phyloP scores from a whole-genome alignment of 2,329 filamentous ascomycete species.

The Diplodia sapinea region DNA sequence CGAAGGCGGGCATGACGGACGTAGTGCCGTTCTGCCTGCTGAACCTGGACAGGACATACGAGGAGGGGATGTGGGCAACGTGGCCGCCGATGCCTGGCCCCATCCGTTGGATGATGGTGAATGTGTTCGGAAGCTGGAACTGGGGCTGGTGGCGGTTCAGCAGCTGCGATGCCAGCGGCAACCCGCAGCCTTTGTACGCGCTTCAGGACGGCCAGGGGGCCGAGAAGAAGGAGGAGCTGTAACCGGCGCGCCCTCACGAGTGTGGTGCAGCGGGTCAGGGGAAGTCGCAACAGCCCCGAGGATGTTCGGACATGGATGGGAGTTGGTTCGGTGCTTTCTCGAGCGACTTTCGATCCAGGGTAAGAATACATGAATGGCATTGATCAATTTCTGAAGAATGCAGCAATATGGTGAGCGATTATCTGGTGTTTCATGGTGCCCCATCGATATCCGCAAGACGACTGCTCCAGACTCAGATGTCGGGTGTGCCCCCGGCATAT shows the following conservation, averaged over 20 bases:
- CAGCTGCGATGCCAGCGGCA: constrained; percentile 63
- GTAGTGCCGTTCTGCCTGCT: constrained; percentile 69
- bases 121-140: constrained; percentile 63
- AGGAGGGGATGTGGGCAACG: constrained; percentile 64
- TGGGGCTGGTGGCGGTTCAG: constrained; percentile 69
- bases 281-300: background rate
- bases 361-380: constrained; percentile 22
- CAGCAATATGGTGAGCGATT: constrained; percentile 13
- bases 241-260: background rate
- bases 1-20: constrained; percentile 64
- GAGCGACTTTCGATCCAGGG: background rate
- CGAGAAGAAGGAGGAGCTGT: constrained; percentile 18
- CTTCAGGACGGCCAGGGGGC: constrained; percentile 33
- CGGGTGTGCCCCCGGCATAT: background rate
- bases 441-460: background rate
- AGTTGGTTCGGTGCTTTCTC: constrained; percentile 30
- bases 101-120: constrained; percentile 65
- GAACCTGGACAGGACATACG: constrained; percentile 65
- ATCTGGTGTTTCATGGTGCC: constrained; percentile 25
- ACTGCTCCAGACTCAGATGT: constrained; percentile 5
- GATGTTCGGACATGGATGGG: constrained; percentile 23
- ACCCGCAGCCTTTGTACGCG: constrained; percentile 62
- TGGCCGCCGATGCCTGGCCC: constrained; percentile 70
- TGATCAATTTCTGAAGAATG: constrained; percentile 19
- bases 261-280: constrained; percentile 13